Conservation (phyloP, 1,139 yeast species). For the Sugiyamaella grinbergsii region DNA sequence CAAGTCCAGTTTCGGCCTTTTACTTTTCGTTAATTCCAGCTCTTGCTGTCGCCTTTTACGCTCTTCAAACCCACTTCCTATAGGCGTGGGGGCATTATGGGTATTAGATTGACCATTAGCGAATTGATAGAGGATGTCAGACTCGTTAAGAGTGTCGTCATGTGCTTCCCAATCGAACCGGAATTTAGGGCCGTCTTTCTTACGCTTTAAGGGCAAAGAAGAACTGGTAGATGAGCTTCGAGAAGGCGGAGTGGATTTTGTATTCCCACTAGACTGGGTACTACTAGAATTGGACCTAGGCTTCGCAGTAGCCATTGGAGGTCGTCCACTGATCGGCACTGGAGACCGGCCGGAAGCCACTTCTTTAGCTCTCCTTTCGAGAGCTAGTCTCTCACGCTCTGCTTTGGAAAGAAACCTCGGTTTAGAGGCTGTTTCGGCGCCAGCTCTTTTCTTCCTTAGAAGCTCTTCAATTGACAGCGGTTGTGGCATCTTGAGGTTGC, state of each 20-base stretch:
- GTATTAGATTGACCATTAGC: constrained; percentile 4
- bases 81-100: constrained; percentile 19
- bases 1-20: constrained; percentile 27
- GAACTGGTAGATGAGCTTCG: constrained; percentile 12
- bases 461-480: constrained; percentile 51
- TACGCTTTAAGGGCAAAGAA: constrained; percentile 18
- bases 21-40: constrained; percentile 28
- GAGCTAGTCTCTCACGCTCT: constrained; percentile 48
- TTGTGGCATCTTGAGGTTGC: constrained; percentile 11
- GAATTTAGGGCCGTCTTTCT: constrained; percentile 45
- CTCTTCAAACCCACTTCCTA: constrained; percentile 40
- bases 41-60: constrained; percentile 28
- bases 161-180: constrained; percentile 68
- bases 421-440: constrained; percentile 31
- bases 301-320: neutral
- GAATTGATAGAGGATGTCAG: constrained; percentile 47
- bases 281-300: too few species aligned
- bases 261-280: too few species aligned
- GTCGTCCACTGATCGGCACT: constrained; percentile 13
- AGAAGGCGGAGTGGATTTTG: too few species aligned
- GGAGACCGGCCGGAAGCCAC: constrained; percentile 19
- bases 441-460: constrained; percentile 39
- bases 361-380: constrained; percentile 34
- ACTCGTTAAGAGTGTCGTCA: constrained; percentile 62
- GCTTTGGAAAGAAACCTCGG: constrained; percentile 55